These are phyloP conservation scores for Aspergillus olivimuriae DNA, from an alignment of 495 filamentous ascomycete genomes.

Conservation along the genomic window DNA sequence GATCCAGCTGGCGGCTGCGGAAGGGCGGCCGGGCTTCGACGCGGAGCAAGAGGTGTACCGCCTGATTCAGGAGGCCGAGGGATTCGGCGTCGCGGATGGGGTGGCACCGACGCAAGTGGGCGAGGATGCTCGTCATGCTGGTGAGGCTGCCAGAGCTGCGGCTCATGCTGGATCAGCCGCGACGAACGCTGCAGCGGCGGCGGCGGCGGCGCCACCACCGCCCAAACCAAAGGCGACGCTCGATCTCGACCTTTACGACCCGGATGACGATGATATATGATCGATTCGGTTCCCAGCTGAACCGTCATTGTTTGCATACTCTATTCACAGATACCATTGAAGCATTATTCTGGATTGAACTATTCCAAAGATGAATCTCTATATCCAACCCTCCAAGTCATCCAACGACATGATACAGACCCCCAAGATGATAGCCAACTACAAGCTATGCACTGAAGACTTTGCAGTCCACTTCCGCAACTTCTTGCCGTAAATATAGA, in stretches of 20 bases:
- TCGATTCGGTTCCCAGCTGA: neutral
- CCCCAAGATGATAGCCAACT: conserved; percentile 2
- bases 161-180: conserved; percentile 29
- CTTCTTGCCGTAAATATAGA: conserved; percentile 52
- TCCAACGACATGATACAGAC: neutral
- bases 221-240: conserved; percentile 34
- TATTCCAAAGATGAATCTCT: neutral
- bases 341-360: neutral
- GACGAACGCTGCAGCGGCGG: conserved; percentile 1
- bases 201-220: conserved; percentile 16
- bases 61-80: conserved; percentile 37
- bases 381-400: conserved; percentile 1
- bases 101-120: conserved; percentile 13
- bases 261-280: conserved; percentile 31
- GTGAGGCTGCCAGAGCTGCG: conserved; percentile 34
- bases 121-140: conserved; percentile 20
- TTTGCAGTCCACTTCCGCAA: conserved; percentile 49
- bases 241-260: conserved; percentile 42
- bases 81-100: conserved; percentile 26
- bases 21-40: conserved; percentile 24
- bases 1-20: conserved; percentile 32
- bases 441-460: conserved; percentile 49
- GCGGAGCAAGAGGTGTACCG: conserved; percentile 38
- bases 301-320: neutral
- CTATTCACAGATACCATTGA: neutral